Percentiles rank a stretch among this genome's conserved stretches.
Conservation (phyloP, 2,329 filamentous ascomycete genomes). For the Pseudogymnoascus sp. region DNA sequence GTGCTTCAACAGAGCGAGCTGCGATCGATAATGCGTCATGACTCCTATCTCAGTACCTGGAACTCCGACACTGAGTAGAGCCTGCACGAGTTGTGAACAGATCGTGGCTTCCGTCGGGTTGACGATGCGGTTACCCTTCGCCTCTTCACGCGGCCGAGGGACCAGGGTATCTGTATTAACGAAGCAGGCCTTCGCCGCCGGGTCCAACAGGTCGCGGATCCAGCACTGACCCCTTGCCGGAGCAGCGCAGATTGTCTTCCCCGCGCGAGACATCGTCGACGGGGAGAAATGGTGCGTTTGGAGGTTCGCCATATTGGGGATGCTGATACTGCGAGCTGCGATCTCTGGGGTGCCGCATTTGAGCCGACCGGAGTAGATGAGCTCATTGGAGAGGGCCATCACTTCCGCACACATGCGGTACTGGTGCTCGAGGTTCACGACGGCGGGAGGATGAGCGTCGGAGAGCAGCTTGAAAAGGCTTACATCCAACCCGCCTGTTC, state of each 20-base stretch:
- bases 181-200: conserved; percentile 69
- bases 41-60: conserved; percentile 73
- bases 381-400: conserved; percentile 83
- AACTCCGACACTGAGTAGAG: conserved; percentile 68
- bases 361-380: conserved; percentile 86
- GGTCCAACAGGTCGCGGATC: conserved; percentile 63
- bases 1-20: conserved; percentile 75
- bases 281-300: conserved; percentile 50
- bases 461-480: conserved; percentile 92
- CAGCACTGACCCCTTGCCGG: conserved; percentile 51
- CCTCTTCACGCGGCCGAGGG: conserved; percentile 58
- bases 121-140: conserved; percentile 76
- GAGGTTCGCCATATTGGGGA: conserved; percentile 59
- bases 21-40: conserved; percentile 93
- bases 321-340: conserved; percentile 56
- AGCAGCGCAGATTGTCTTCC: conserved; percentile 49
- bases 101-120: conserved; percentile 78
- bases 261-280: conserved; percentile 35
- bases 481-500: conserved; percentile 78
- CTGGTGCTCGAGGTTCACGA: conserved; percentile 88
- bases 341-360: conserved; percentile 80
- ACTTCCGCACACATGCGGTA: conserved; percentile 98
- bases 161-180: conserved; percentile 78
- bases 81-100: conserved; percentile 70
- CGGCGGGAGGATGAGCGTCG: conserved; percentile 76